phyloP scores from a whole-genome alignment of 1,284 basidiomycete species.

The Sanghuangporus weigelae region DNA sequence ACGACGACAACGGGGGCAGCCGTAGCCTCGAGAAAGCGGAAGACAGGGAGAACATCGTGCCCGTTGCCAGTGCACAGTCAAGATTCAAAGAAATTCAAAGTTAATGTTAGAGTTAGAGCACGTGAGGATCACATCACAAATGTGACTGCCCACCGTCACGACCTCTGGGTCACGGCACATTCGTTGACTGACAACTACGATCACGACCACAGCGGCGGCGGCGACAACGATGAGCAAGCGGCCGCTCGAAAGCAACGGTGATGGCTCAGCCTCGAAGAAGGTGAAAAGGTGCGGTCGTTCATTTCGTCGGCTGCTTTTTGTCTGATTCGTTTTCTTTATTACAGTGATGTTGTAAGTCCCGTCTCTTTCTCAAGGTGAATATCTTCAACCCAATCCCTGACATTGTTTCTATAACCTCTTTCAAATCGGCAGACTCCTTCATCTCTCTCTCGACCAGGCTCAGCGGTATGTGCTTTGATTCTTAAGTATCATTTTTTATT shows the following conservation, averaged over 20 bases:
- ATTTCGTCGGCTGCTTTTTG: background rate
- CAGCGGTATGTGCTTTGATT: constrained; percentile 35
- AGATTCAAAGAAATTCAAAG: background rate
- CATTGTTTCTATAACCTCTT: constrained; percentile 64
- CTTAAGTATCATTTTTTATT: constrained; percentile 4
- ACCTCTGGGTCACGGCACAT: background rate
- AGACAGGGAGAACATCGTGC: constrained; percentile 14
- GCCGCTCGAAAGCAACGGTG: constrained; percentile 27
- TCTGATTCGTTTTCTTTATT: constrained; percentile 23
- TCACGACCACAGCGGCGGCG: background rate
- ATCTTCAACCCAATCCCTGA: constrained; percentile 45
- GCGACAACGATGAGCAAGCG: constrained; percentile 15
- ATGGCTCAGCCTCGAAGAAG: constrained; percentile 53
- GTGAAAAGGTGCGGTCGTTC: constrained; percentile 52
- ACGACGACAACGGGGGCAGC: constrained; percentile 1
- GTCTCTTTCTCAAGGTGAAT: constrained; percentile 64
- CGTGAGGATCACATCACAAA: background rate
- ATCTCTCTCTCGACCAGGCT: constrained; percentile 38
- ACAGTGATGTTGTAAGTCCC: constrained; percentile 65
- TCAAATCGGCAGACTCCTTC: constrained; percentile 46
- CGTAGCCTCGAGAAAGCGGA: constrained; percentile 14
- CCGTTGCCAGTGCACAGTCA: too few relatives aligned
- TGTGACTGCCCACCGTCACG: background rate
- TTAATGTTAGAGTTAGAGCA: background rate
- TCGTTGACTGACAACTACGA: background rate